A percentile compares a stretch with the other conserved stretches of the same genome.
These are phyloP conservation scores for Scheffersomyces ergatensis DNA, from an alignment of 805 yeast species.

Conservation along the genomic window DNA sequence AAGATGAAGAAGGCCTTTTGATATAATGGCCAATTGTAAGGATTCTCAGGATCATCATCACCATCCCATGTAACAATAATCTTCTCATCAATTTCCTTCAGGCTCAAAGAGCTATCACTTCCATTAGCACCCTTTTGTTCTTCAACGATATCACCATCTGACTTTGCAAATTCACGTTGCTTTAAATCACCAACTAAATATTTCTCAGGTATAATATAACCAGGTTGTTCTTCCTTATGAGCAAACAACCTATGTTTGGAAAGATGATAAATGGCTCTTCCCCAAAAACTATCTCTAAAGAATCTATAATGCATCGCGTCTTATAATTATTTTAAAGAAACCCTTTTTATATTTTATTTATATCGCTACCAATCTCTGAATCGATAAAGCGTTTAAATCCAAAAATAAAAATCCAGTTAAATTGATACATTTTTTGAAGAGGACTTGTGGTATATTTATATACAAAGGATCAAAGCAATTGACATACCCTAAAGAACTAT, in stretches of 20 bases:
- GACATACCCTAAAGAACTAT: no score
- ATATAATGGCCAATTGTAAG: slow-evolving; percentile 51
- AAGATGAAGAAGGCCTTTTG: slow-evolving; percentile 37
- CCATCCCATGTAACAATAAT: neutral
- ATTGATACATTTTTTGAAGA: no score
- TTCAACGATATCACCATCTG: neutral
- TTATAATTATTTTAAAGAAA: no score
- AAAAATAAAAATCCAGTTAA: no score
- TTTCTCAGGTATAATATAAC: slow-evolving; percentile 29
- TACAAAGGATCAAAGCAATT: no score
- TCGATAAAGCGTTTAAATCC: no score
- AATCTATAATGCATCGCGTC: slow-evolving; percentile 14
- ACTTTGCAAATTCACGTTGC: neutral
- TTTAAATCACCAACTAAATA: slow-evolving; percentile 13
- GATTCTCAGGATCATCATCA: slow-evolving; percentile 49
- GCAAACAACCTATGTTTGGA: slow-evolving; percentile 20
- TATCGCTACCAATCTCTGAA: no score
- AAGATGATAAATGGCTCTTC: slow-evolving; percentile 25
- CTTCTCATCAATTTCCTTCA: neutral
- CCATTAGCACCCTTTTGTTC: neutral
- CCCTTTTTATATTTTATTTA: no score
- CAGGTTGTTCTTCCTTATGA: slow-evolving; percentile 26
- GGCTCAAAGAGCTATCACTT: no score
- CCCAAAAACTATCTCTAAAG: slow-evolving; percentile 28
- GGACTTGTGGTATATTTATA: no score